Evolutionary conservation across 1,139 yeast species (phyloP).

Genomic region (Williopsis jadinii): DNA sequence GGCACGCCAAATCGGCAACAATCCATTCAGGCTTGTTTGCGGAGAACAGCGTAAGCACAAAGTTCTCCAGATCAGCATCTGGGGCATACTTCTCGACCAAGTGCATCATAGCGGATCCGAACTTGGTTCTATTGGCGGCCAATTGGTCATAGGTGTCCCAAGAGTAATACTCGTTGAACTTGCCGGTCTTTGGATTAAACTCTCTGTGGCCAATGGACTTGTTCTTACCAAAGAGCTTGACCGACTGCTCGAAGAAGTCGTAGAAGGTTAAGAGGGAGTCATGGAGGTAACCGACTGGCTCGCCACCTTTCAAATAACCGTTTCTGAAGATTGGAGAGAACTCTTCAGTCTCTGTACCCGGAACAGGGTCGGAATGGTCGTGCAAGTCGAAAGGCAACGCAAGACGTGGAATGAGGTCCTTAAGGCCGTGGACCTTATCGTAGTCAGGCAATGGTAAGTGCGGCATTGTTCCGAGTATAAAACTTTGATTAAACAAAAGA

Average conservation of each 20-base stretch:
- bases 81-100: conserved; percentile 20
- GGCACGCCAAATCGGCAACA: conserved; percentile 32
- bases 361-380: conserved; percentile 17
- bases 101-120: conserved; percentile 23
- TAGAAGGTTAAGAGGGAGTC: conserved; percentile 36
- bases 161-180: conserved; percentile 17
- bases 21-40: conserved; percentile 27
- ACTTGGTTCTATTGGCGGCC: conserved; percentile 18
- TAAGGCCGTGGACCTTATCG: conserved; percentile 5
- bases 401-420: conserved; percentile 7
- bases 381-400: conserved; percentile 12
- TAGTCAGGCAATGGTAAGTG: conserved; percentile 9
- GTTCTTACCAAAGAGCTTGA: conserved; percentile 20
- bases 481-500: too few species aligned
- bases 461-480: conserved; percentile 8
- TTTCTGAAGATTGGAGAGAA: conserved; percentile 41
- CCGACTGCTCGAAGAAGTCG: conserved; percentile 31
- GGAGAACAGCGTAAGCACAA: conserved; percentile 22
- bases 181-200: conserved; percentile 4
- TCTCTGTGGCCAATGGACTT: conserved; percentile 33
- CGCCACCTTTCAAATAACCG: conserved; percentile 22
- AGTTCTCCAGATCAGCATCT: conserved; percentile 10
- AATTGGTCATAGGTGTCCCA: conserved; percentile 20
- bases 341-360: conserved; percentile 26
- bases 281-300: conserved; percentile 29